Base-by-base conservation (phyloP, 2,329 filamentous ascomycete genomes). In the Colletotrichum tropicicola region DNA sequence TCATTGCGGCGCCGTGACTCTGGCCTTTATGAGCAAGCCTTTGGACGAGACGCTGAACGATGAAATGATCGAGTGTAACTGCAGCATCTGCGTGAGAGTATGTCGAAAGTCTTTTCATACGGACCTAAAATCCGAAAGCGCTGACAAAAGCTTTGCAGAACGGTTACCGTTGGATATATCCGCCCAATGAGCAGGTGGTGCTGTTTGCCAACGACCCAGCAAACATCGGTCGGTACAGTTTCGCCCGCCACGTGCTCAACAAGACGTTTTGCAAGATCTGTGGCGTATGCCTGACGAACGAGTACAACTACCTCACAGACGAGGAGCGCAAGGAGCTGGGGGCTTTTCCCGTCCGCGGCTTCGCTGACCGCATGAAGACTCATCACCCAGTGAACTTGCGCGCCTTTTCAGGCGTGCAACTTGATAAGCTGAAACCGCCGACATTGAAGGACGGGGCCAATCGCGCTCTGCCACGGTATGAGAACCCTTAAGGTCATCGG, bases 211-310 rank as follows among this genome's bases (percentile, higher is more conserved):
- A 54, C 28, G 68, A 73, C 3, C 55, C 55, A 9, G 77, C 80
- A 15, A 76, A 82, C 65, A 72, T 83, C 5, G 68, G 67, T 4
- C 66, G 66, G 3, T 85, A 85, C 71, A n/a, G 54, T 9, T 82
- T 83, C 65, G 72, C 65, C n/a, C 58, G 54, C n/a, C 65, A 67
- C 2, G 10, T 77, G 5, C 68, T 74, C 39, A 65, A 59, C 63
- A 85, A 84, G 76, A 70, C 70, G 0, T 86, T 86, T 66, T 87
- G 84, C 75, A 78, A 77, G 68, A 77, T 60, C 9, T 87, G 84
- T 66, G 83, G 83, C 57, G 77, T 84, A 15, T 68, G 72, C 17
- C 25, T 86, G 39, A 73, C 71, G 37, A 81, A 80, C 62, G 62
- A 72, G 7, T 32, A 61, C 3, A 68, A 67, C 8, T 37, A 72